Evolutionary conservation across 108 stramenopile species (phyloP), one percentile per base, ranked within the genome.

Genomic region (Nitzschia sp.): DNA sequence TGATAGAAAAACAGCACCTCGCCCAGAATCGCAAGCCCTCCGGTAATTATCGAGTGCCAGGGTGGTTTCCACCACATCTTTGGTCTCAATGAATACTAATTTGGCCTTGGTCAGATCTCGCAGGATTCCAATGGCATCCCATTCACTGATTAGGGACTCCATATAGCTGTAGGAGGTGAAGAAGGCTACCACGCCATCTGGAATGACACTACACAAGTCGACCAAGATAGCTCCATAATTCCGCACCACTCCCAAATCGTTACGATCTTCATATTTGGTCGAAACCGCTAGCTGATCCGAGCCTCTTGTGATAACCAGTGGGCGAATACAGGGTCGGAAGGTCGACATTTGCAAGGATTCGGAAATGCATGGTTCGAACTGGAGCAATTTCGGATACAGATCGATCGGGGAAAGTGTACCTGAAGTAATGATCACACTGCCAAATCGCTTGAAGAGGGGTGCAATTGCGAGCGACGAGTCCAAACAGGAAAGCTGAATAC

Each of bases 21-120:
- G 87, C 22, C 99, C 99, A 50, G 85, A 95, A 80, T 99, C 99
- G 66, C 97, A 98, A 3, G 99, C 99, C 41, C 95, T 76, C 47
- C 96, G 88, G 84, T 88, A 99, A 68, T 98, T 98, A 67, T 97
- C 97, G 15, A 99, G 72, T 1, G 99, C 98, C 47, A 99, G 67
- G 0, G 98, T 98, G 2, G 99, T 99, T 71, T 98, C 99, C 29
- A 98, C 96, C 13, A 99, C 97, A 83, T 99, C 99, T 69, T 98
- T 98, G 13, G 99, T 99, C 80, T 99, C 99, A 45, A 99, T 95
- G 62, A 98, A 99, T 28, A 99, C 84, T 2, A 99, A 80, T 74
- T 99, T 99, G 21, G 92, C 84, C 58, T 96, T 91, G 29, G 93
- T 85, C 52, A 98, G 65, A 65, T 96, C 88, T 55, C 87, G 76